Percentiles rank a stretch among this genome's conserved stretches.
These are phyloP conservation scores for Myxozyma mucilagina DNA, from an alignment of 805 yeast species.

Conservation along the genomic window DNA sequence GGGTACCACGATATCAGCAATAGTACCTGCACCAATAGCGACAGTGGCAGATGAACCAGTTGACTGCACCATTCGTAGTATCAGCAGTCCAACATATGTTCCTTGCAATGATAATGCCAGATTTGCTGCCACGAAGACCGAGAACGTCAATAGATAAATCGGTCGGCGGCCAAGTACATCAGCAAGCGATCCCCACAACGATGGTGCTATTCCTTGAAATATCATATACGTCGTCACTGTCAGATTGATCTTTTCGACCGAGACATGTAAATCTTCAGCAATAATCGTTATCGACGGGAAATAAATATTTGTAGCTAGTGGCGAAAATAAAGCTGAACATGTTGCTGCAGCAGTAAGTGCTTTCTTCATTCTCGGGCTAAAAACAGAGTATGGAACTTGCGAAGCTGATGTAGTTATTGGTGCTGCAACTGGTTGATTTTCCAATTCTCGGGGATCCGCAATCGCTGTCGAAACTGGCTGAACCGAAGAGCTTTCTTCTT, in stretches of 20 bases:
- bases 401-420: conserved; percentile 6
- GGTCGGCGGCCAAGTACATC: conserved; percentile 77
- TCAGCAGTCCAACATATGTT: conserved; percentile 61
- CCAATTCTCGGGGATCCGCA: not conserved
- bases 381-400: conserved; percentile 21
- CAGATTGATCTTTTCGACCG: conserved; percentile 61
- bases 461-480: not conserved
- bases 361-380: conserved; percentile 5
- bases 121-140: conserved; percentile 60
- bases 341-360: conserved; percentile 39
- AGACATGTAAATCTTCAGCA: conserved; percentile 53
- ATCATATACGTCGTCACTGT: conserved; percentile 76
- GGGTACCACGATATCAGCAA: conserved; percentile 67
- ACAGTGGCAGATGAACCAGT: conserved; percentile 86
- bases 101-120: conserved; percentile 72
- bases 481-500: not conserved
- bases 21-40: conserved; percentile 88
- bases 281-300: conserved; percentile 72
- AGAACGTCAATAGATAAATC: conserved; percentile 54
- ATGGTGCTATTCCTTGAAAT: conserved; percentile 76
- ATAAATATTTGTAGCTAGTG: conserved; percentile 74
- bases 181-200: conserved; percentile 64
- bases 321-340: conserved; percentile 61
- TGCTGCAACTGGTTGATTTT: not conserved
- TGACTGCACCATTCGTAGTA: conserved; percentile 67